phyloP scores from a whole-genome alignment of 2,329 filamentous ascomycete species.

The Phialophora chinensis region DNA sequence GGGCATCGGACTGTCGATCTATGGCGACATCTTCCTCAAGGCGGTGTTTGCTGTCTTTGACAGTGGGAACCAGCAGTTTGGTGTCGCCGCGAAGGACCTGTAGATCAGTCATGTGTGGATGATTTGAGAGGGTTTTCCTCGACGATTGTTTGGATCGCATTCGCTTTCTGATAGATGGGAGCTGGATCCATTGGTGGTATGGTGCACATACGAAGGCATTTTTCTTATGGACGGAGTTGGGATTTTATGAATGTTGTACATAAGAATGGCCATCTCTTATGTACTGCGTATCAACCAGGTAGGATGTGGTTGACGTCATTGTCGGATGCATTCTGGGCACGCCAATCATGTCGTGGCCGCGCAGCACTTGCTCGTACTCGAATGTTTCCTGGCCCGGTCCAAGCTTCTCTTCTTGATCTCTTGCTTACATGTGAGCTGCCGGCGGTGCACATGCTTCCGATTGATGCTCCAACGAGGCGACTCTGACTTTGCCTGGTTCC shows the following conservation, averaged over 20 bases:
- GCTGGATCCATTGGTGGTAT: neutral
- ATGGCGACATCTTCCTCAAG: conserved; percentile 82
- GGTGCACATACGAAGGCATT: conserved; percentile 3
- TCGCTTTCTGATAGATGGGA: neutral
- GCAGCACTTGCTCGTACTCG: conserved; percentile 1
- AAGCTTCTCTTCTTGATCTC: conserved; percentile 4
- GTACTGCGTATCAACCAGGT: too few species aligned
- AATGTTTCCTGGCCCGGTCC: neutral
- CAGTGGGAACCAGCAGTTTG: conserved; percentile 38
- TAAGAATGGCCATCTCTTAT: neutral
- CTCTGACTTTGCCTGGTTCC: conserved; percentile 38
- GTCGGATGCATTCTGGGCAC: conserved; percentile 1
- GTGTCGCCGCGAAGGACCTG: conserved; percentile 35
- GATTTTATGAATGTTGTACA: neutral
- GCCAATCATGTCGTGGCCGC: conserved; percentile 12
- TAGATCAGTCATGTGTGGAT: conserved; percentile 15
- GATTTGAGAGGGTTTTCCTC: neutral
- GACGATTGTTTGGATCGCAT: neutral
- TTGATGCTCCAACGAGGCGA: conserved; percentile 34
- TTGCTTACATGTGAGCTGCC: conserved; percentile 5
- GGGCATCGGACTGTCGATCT: conserved; percentile 66
- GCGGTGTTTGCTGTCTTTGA: conserved; percentile 76
- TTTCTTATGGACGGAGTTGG: neutral
- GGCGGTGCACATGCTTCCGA: conserved; percentile 7
- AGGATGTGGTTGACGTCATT: conserved; percentile 12